These are phyloP conservation scores for Neopestalotiopsis sp. DNA, from an alignment of 2,329 filamentous ascomycete species.

Conservation along the genomic window DNA sequence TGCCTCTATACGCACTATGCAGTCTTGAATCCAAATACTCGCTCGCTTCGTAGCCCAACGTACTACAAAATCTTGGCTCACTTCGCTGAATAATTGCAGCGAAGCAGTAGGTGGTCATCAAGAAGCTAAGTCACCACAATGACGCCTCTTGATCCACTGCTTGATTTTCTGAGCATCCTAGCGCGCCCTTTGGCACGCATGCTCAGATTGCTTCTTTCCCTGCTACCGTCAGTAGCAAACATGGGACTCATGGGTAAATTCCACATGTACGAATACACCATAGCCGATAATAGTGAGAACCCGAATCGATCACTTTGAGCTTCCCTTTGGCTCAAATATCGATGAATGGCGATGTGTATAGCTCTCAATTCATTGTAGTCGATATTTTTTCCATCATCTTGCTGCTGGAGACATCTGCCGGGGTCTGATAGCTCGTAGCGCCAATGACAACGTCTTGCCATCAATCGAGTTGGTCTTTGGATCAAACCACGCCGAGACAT, in stretches of 20 bases:
- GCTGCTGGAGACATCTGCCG: slow-evolving; percentile 6
- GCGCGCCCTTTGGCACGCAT: background rate
- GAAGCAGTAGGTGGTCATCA: background rate
- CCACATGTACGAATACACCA: too few species aligned
- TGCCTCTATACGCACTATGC: background rate
- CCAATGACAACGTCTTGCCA: slow-evolving; percentile 5
- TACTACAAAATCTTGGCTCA: background rate
- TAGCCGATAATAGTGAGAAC: too few species aligned
- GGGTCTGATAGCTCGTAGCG: background rate
- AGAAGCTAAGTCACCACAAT: background rate
- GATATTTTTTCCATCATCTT: background rate
- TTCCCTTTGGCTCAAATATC: too few species aligned
- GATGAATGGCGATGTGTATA: too few species aligned
- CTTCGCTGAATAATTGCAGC: background rate
- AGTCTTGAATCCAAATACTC: slow-evolving; percentile 3
- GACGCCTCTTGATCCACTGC: background rate
- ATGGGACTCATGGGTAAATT: too few species aligned
- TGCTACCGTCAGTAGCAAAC: too few species aligned
- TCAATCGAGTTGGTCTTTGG: slow-evolving; percentile 14
- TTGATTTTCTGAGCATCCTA: background rate
- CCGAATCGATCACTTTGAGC: too few species aligned
- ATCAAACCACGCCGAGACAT: slow-evolving; percentile 16
- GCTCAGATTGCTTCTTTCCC: background rate
- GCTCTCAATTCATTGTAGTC: background rate
- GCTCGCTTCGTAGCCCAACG: background rate